Evolutionary conservation across 2,329 filamentous ascomycete species (phyloP), one percentile per base, ranked within the genome.

Genomic region (Colletotrichum phormii): DNA sequence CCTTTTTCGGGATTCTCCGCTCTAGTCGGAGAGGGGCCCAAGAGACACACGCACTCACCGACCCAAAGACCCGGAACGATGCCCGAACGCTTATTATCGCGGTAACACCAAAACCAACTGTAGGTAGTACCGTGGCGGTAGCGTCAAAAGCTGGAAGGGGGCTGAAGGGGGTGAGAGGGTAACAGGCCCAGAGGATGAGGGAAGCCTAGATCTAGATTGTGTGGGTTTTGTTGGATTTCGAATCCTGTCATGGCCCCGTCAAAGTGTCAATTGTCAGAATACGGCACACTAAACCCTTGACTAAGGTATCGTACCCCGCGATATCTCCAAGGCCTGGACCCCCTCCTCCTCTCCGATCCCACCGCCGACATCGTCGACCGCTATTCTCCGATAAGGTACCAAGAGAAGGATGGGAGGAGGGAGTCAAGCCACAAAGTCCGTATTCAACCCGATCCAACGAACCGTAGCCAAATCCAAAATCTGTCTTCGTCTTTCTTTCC

Each of bases 281-380:
- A 63, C 42, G 60, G 33, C 24, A 51, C 51, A 37, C 7, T 46
- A 24, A 22, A 26, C 33, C 18, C n/a, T n/a, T n/a, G n/a, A n/a
- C 18, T 22, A 12, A 37, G 51, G 18, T 37, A 15, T 26, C 26
- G 6, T 29, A 3, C 59, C 24, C 57, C 15, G 22, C 13, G 24
- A 46, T 42, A 42, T 15, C 22, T 8, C 5, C 12, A 54, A 63
- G 61, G 61, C 46, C 61, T n/a, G 29, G 61, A 37, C 29, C 29
- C 12, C 29, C 12, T n/a, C 18, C 12, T 13, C 35, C 12, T 5
- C 37, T 42, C 37, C 37, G 37, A n/a, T 53, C 8, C 61, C 61
- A 63, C 61, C 46, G 29, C 46, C 46, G 13, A 46, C 60, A 49
- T 63, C 29, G 13, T 63, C 61, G 61, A 63, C 61, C 46, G 61